Evolutionary conservation across 768 basidiomycete genomes (phyloP), one percentile per base, ranked within the genome.

Genomic region (Pisolithus albus): DNA sequence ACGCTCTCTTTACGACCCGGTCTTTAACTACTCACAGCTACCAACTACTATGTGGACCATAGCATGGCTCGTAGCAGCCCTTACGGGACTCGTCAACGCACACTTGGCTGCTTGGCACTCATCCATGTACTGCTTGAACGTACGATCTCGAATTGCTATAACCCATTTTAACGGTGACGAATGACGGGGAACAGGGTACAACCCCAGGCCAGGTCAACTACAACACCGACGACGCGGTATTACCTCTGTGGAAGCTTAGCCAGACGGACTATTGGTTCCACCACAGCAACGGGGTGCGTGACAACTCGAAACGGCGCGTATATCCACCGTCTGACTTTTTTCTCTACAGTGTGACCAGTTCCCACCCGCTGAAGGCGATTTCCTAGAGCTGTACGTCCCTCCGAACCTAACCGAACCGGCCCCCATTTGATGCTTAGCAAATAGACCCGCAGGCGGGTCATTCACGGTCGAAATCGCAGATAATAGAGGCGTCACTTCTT

Each of bases 391-490:
- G 74, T 75, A 51, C 48, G 70, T 36, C 44, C 11, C 30, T 38
- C 10, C 5, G 26, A 10, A 30, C 28, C 5, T 21, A 37, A n/a
- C 9, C 41, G 15, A 23, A 5, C 21, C 9, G 9, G 41, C 21
- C 24, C 38, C 38, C 41, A 7, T 21, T 15, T 46, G 18, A 46
- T 7, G n/a, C 46, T 11, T 21, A 15, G 24, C 26, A 21, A 19
- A 1, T 52, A 78, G 78, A 10, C 79, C 78, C 7, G 79, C 75
- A 3, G 78, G 77, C 34, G 64, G 68, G 38, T 63, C 65, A 37
- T 79, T 80, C 59, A 71, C 69, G 1, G 71, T 79, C 18, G 77
- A 80, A 59, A 68, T 80, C 24, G 73, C 75, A 5, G 66, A 70
- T 7, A 79, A 81, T 60, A 73, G 74, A 11, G 79, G 71, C 28